Conservation (phyloP, 306 rosid species). For the Lathyrus tuberosus region DNA sequence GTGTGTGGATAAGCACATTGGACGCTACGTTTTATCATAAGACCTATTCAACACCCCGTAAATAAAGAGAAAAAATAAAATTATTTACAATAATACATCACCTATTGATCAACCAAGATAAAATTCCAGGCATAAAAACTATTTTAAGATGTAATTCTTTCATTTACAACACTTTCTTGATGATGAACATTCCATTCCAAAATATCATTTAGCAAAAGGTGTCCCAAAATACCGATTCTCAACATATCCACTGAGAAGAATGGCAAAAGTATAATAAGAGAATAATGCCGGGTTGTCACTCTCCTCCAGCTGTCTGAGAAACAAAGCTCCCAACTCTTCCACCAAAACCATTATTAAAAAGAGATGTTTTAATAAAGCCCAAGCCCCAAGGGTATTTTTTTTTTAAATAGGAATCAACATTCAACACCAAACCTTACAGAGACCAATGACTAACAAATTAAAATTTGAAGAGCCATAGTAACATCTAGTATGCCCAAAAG, state of each 20-base stretch:
- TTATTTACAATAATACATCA: background rate
- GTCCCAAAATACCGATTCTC: conserved; percentile 21
- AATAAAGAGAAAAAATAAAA: conserved; percentile 4
- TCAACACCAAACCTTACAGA: background rate
- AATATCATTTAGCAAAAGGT: conserved; percentile 22
- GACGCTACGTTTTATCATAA: conserved; percentile 3
- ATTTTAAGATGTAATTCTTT: background rate
- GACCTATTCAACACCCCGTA: conserved; percentile 11
- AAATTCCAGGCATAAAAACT: conserved; percentile 5
- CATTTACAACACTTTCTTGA: conserved; percentile 5
- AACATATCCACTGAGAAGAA: background rate
- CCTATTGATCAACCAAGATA: background rate
- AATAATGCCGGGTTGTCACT: background rate
- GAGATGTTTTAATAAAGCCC: conserved; percentile 6
- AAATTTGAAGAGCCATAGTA: conserved; percentile 21
- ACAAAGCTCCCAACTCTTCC: conserved; percentile 26
- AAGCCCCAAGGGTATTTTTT: background rate
- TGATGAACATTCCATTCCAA: background rate
- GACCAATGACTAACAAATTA: background rate
- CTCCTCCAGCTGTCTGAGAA: conserved; percentile 1
- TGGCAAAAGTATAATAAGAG: conserved; percentile 5
- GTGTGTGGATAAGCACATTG: background rate
- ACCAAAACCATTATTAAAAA: conserved; percentile 5
- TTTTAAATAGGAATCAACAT: conserved; percentile 2
- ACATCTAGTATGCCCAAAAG: conserved; percentile 15